Base-by-base conservation (phyloP, 768 basidiomycete species). In the Suillus placidus region DNA sequence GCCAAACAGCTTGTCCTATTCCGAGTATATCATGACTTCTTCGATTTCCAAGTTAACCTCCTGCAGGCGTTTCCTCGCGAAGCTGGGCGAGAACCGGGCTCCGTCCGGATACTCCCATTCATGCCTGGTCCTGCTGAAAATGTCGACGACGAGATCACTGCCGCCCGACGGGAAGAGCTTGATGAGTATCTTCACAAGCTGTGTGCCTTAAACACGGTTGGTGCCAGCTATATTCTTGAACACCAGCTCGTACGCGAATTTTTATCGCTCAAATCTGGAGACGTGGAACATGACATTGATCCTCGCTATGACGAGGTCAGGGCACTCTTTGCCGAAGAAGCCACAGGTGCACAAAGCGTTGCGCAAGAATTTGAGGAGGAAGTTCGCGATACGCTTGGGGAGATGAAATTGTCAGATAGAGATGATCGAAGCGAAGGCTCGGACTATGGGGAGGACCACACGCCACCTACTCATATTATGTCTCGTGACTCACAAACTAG, bases 1-100 rank as follows among this genome's bases (percentile, higher is more conserved):
- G 87, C 92, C 14, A 90, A 87, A 70, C 87, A 90, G 40, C 88
- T 99, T 64, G 88, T 95, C 69, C 84, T 99, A 52, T 99, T 97
- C 81, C 87, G 97, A 60, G 89, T 93, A 32, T 99, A 99, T 83
- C 93, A 96, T 72, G 97, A 99, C 77, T 99, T 99, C 77, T 98
- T 97, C 79, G 93, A 96, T 72, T 98, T 98, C 78, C 97, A 99
- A 74, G 91, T 97, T 64, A 82, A 86, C 6, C 85, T 99, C 30
- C 86, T 99, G 67, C 87, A 95, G 55, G 83, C 85, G 0, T 98
- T 96, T 78, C 95, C 96, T 8, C 85, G 85, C 54, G 97, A 99
- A 79, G 97, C 95, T 16, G 97, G 97, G 26, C 87, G 93, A 18
- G 79, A 88, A 42, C 81, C 86, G 12, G 83, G 83, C 35, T 80